Evolutionary conservation across 805 yeast genomes (phyloP).

Genomic region (Myxozyma nipponensis): DNA sequence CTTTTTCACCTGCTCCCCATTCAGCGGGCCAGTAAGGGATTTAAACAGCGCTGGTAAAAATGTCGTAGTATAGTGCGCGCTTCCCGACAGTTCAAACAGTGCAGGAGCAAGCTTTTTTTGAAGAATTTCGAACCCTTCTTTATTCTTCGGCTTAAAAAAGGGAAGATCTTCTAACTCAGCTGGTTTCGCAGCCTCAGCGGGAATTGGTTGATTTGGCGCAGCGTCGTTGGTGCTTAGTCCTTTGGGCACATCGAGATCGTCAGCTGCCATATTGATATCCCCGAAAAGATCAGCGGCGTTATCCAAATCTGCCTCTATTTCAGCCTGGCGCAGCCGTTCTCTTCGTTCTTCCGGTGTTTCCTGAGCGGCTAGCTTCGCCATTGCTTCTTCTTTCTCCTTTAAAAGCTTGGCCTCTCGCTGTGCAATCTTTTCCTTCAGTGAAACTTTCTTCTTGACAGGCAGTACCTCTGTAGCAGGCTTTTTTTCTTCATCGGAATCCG

Average conservation of each 20-base stretch:
- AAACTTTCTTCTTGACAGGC: slow-evolving; percentile 43
- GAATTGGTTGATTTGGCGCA: slow-evolving; percentile 31
- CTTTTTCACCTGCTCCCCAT: slow-evolving; percentile 78
- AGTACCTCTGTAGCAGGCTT: slow-evolving; percentile 37
- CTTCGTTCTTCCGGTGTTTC: slow-evolving; percentile 67
- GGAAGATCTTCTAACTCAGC: slow-evolving; percentile 45
- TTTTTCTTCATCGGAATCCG: slow-evolving; percentile 65
- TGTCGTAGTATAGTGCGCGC: slow-evolving; percentile 62
- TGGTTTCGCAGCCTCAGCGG: slow-evolving; percentile 35
- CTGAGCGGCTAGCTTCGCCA: slow-evolving; percentile 32
- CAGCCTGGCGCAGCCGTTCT: slow-evolving; percentile 72
- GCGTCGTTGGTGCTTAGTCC: slow-evolving; percentile 6
- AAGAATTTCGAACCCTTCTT: slow-evolving; percentile 73
- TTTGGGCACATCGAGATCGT: slow-evolving; percentile 35
- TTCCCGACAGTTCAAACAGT: slow-evolving; percentile 54
- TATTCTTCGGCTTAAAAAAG: slow-evolving; percentile 76
- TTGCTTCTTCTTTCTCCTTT: slow-evolving; percentile 42
- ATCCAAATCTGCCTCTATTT: slow-evolving; percentile 78
- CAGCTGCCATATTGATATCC: slow-evolving; percentile 49
- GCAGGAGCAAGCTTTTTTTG: slow-evolving; percentile 67
- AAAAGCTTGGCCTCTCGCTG: slow-evolving; percentile 43
- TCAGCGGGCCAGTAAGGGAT: slow-evolving; percentile 76
- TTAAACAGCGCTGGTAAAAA: slow-evolving; percentile 82
- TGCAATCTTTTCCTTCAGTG: slow-evolving; percentile 41
- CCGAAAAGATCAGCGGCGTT: slow-evolving; percentile 92